These are phyloP conservation scores for Verticillium isaacii DNA, from an alignment of 2,329 filamentous ascomycete genomes.

Conservation along the genomic window DNA sequence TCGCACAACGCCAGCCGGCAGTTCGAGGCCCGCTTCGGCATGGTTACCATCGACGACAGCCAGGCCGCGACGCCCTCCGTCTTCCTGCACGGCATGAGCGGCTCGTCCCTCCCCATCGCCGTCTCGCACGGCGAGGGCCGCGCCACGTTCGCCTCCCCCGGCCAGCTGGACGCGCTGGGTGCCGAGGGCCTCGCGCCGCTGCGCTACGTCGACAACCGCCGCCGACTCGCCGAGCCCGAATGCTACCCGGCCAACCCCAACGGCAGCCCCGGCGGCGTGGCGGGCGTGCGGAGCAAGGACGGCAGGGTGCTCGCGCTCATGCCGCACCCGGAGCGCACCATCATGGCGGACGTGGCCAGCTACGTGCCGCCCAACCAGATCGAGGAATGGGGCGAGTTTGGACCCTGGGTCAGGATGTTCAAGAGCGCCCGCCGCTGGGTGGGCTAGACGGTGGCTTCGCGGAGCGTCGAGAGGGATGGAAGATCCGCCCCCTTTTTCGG, in stretches of 20 bases:
- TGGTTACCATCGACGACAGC: slow-evolving; percentile 66
- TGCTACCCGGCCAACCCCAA: slow-evolving; percentile 86
- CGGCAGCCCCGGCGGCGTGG: slow-evolving; percentile 76
- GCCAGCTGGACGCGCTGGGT: slow-evolving; percentile 49
- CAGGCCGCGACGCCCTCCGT: slow-evolving; percentile 54
- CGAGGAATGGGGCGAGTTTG: slow-evolving; percentile 72
- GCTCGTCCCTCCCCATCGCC: slow-evolving; percentile 76
- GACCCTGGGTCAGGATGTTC: slow-evolving; percentile 84
- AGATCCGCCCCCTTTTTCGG: not conserved
- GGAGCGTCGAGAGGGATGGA: not conserved
- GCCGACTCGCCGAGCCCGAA: slow-evolving; percentile 63
- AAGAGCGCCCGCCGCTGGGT: slow-evolving; percentile 86
- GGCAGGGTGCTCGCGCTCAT: slow-evolving; percentile 84
- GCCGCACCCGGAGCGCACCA: slow-evolving; percentile 90
- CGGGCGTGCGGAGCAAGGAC: slow-evolving; percentile 71
- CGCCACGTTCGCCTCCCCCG: slow-evolving; percentile 60
- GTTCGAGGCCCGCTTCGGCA: slow-evolving; percentile 83
- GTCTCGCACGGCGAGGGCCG: slow-evolving; percentile 90
- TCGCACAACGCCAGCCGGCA: slow-evolving; percentile 80
- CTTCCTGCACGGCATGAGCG: slow-evolving; percentile 85
- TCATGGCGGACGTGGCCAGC: slow-evolving; percentile 73
- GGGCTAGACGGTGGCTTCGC: slow-evolving; percentile 37
- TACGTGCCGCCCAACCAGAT: slow-evolving; percentile 58
- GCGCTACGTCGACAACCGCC: slow-evolving; percentile 77
- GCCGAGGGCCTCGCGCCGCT: slow-evolving; percentile 68